Evolutionary conservation across 768 basidiomycete species (phyloP).

Genomic region (Serpula lacrymans): DNA sequence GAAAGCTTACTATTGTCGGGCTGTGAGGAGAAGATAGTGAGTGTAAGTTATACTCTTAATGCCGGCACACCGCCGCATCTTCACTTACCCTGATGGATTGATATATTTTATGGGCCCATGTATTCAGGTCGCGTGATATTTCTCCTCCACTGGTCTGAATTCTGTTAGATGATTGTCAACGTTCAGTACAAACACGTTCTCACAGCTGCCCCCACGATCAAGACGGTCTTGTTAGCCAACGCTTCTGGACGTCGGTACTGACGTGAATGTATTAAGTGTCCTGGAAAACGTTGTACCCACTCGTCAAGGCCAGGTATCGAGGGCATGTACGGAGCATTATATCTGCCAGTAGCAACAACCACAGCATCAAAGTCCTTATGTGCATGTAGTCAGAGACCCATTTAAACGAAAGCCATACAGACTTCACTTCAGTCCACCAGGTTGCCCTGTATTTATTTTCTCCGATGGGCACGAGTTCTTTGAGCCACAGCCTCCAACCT

Average conservation of each 20-base stretch:
- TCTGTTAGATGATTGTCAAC: neutral
- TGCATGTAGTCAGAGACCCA: no score
- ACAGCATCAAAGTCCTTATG: slow-evolving; percentile 34
- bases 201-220: slow-evolving; percentile 41
- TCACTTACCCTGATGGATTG: slow-evolving; percentile 25
- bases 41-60: no score
- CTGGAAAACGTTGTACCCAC: slow-evolving; percentile 35
- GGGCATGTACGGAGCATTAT: slow-evolving; percentile 33
- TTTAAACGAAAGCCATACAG: no score
- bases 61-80: no score
- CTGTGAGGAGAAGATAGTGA: no score
- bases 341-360: slow-evolving; percentile 31
- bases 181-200: no score
- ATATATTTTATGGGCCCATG: slow-evolving; percentile 30
- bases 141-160: slow-evolving; percentile 35
- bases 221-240: slow-evolving; percentile 34
- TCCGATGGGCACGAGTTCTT: slow-evolving; percentile 23
- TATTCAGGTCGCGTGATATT: slow-evolving; percentile 33
- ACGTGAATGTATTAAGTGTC: slow-evolving; percentile 34
- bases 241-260: slow-evolving; percentile 39
- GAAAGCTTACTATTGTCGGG: neutral
- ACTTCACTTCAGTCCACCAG: slow-evolving; percentile 39
- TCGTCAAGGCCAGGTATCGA: slow-evolving; percentile 30
- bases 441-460: slow-evolving; percentile 23
- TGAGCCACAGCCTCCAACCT: slow-evolving; percentile 35